These are phyloP conservation scores for Ambrosiella xylebori DNA, from an alignment of 2,329 filamentous ascomycete genomes.

Conservation along the genomic window DNA sequence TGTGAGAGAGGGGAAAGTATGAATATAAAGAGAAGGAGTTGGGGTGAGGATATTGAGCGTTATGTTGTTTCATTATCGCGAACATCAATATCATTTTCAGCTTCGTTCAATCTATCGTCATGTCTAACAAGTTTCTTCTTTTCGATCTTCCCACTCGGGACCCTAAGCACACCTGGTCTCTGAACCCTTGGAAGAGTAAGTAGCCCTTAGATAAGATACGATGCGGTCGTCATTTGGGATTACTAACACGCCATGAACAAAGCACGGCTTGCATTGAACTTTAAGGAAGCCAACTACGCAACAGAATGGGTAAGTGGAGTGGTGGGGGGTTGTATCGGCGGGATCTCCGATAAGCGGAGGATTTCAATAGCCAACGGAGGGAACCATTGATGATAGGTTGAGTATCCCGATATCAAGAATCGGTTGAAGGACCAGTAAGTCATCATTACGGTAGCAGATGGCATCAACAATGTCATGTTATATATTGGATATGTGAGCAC, in stretches of 20 bases:
- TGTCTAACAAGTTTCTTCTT: constrained; percentile 28
- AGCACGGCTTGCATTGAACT: constrained; percentile 52
- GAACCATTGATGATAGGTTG: constrained; percentile 23
- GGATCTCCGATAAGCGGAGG: neutral
- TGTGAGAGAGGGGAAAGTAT: neutral
- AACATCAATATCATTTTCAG: neutral
- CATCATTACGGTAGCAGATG: too few species aligned
- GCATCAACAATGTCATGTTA: too few species aligned
- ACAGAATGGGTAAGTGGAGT: constrained; percentile 38
- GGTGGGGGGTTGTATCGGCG: neutral
- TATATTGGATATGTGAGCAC: too few species aligned
- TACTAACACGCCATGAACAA: neutral
- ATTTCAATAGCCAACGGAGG: neutral
- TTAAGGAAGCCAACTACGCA: constrained; percentile 47
- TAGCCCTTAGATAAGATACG: neutral
- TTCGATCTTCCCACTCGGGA: constrained; percentile 44
- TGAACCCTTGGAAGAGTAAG: constrained; percentile 55
- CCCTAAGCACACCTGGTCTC: constrained; percentile 37
- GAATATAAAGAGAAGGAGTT: neutral
- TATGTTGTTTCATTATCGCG: neutral
- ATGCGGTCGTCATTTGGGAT: constrained; percentile 10
- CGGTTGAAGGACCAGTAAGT: constrained; percentile 37
- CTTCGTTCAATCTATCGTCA: neutral
- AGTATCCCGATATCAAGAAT: constrained; percentile 47
- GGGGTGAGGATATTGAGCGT: neutral